phyloP scores from a whole-genome alignment of 1,284 basidiomycete species.

The Hypsizygus ulmarius region DNA sequence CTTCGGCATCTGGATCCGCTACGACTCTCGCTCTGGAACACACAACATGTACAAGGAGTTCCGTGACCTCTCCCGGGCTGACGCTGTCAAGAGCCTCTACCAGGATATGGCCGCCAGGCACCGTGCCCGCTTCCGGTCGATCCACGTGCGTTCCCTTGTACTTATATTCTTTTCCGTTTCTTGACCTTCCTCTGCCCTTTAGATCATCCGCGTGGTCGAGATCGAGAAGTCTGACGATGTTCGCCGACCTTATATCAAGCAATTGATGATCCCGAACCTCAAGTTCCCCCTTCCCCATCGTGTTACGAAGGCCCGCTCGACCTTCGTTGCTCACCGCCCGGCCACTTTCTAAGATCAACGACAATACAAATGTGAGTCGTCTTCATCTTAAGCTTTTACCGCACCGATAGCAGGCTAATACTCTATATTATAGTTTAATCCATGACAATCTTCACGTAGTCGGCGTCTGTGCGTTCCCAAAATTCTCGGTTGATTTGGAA shows the following conservation, averaged over 20 bases:
- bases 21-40: constrained; percentile 96
- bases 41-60: constrained; percentile 99
- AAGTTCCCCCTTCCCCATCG: constrained; percentile 99
- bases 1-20: constrained; percentile 99
- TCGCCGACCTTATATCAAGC: constrained; percentile 96
- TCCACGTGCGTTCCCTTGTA: constrained; percentile 68
- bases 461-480: constrained; percentile 23
- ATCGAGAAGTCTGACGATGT: constrained; percentile 91
- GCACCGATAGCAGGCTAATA: too few species aligned
- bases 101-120: constrained; percentile 99
- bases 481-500: background rate
- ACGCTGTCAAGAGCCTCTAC: constrained; percentile 96
- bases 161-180: constrained; percentile 5
- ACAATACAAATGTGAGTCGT: constrained; percentile 1
- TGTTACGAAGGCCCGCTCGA: constrained; percentile 66
- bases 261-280: constrained; percentile 86
- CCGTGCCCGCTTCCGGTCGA: constrained; percentile 98
- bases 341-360: constrained; percentile 67
- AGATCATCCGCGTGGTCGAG: constrained; percentile 94
- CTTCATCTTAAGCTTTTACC: background rate
- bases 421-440: constrained; percentile 9
- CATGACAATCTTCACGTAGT: constrained; percentile 28
- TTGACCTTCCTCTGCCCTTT: constrained; percentile 4
- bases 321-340: constrained; percentile 73
- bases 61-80: constrained; percentile 92